These are phyloP conservation scores for Termitomyces sp. DNA, from an alignment of 768 basidiomycete species.

Conservation along the genomic window DNA sequence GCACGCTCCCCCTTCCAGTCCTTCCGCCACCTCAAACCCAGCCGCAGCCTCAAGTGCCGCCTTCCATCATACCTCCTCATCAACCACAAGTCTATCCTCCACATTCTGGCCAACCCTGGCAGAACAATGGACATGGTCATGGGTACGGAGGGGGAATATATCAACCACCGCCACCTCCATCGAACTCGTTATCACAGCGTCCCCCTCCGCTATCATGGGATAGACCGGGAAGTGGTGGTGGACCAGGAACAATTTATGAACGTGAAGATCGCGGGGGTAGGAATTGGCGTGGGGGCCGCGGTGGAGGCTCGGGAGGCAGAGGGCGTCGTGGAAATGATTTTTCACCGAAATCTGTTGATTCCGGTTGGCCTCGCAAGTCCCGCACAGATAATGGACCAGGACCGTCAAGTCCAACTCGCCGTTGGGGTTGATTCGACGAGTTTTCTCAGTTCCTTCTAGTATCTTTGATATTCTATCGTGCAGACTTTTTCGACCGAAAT, in stretches of 20 bases:
- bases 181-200: slow-evolving; percentile 16
- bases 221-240: slow-evolving; percentile 20
- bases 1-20: slow-evolving; percentile 25
- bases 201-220: slow-evolving; percentile 24
- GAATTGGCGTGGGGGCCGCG: slow-evolving; percentile 27
- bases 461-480: neutral
- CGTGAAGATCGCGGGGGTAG: slow-evolving; percentile 31
- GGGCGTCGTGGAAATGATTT: slow-evolving; percentile 28
- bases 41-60: slow-evolving; percentile 3
- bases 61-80: slow-evolving; percentile 15
- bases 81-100: slow-evolving; percentile 20
- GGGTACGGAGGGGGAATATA: slow-evolving; percentile 12
- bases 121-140: slow-evolving; percentile 2
- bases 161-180: slow-evolving; percentile 12
- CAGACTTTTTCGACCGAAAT: neutral
- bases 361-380: slow-evolving; percentile 54
- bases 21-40: slow-evolving; percentile 10
- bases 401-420: slow-evolving; percentile 16
- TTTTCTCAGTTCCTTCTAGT: neutral
- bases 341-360: slow-evolving; percentile 42
- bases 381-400: slow-evolving; percentile 26
- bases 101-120: slow-evolving; percentile 14
- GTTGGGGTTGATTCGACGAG: slow-evolving; percentile 2
- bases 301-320: slow-evolving; percentile 21
- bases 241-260: slow-evolving; percentile 25